phyloP scores from a whole-genome alignment of 2,329 filamentous ascomycete species.

The Ascochyta viciae-villosae region DNA sequence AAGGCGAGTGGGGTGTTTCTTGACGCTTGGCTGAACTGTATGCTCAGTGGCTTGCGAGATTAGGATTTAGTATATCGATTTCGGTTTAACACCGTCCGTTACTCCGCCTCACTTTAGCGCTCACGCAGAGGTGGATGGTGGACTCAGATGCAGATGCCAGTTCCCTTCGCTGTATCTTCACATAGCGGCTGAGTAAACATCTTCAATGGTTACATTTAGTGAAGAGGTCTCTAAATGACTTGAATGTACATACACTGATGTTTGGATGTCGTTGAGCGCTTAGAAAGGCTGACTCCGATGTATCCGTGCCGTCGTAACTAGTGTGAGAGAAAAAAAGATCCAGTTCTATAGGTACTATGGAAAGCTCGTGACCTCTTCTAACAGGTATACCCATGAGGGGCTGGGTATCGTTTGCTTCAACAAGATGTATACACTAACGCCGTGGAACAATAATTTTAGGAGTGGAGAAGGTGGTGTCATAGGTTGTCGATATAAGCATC shows the following conservation, averaged over 20 bases:
- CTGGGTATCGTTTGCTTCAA: constrained; percentile 2
- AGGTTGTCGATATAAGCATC: not conserved
- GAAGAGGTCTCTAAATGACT: not conserved
- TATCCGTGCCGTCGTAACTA: not conserved
- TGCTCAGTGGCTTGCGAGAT: not conserved
- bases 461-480: not conserved
- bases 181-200: not conserved
- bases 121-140: not conserved
- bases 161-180: not conserved
- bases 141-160: not conserved
- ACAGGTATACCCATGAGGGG: constrained; percentile 4
- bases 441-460: not conserved
- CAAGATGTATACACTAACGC: not conserved
- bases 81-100: not conserved
- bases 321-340: not conserved
- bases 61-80: not conserved
- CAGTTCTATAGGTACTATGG: constrained; percentile 1
- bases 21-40: constrained; percentile 4
- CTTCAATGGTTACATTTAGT: not conserved
- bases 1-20: constrained; percentile 6
- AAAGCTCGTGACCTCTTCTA: not conserved
- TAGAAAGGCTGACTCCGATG: not conserved
- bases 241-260: not conserved
- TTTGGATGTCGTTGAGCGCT: not conserved
- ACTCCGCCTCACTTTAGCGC: not conserved